Evolutionary conservation across 768 basidiomycete genomes (phyloP).

Genomic region (Russula earlei): DNA sequence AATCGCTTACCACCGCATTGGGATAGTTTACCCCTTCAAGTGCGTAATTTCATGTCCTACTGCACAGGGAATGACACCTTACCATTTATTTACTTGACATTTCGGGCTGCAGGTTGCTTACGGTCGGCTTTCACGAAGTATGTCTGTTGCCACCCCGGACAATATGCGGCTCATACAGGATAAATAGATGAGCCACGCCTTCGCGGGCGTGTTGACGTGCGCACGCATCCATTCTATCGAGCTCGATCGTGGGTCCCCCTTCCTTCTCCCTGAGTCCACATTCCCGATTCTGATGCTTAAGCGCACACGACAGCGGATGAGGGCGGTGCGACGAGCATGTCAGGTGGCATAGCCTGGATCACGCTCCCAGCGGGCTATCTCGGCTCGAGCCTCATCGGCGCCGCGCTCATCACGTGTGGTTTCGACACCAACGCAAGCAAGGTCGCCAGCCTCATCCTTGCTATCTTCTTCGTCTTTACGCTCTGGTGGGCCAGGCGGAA

Average conservation of each 20-base stretch:
- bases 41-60: conserved; percentile 29
- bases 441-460: conserved; percentile 68
- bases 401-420: conserved; percentile 76
- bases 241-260: conserved; percentile 60
- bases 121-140: conserved; percentile 86
- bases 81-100: not conserved
- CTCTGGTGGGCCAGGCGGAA: conserved; percentile 82
- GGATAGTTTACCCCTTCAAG: conserved; percentile 85
- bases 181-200: conserved; percentile 74
- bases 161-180: not conserved
- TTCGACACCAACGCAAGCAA: conserved; percentile 88
- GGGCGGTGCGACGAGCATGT: conserved; percentile 81
- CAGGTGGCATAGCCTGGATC: conserved; percentile 72
- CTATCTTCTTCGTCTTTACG: conserved; percentile 78
- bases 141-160: not conserved
- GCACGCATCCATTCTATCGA: conserved; percentile 81
- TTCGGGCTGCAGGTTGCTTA: conserved; percentile 49
- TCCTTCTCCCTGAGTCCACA: not conserved
- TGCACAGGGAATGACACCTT: not conserved
- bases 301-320: conserved; percentile 55
- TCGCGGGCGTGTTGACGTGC: conserved; percentile 72
- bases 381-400: conserved; percentile 80
- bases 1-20: not conserved
- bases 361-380: conserved; percentile 84
- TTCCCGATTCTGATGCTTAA: not conserved